A percentile compares a stretch with the other conserved stretches of the same genome.
Conservation (phyloP, 495 filamentous ascomycete species). For the Trichoderma orchidacearum region DNA sequence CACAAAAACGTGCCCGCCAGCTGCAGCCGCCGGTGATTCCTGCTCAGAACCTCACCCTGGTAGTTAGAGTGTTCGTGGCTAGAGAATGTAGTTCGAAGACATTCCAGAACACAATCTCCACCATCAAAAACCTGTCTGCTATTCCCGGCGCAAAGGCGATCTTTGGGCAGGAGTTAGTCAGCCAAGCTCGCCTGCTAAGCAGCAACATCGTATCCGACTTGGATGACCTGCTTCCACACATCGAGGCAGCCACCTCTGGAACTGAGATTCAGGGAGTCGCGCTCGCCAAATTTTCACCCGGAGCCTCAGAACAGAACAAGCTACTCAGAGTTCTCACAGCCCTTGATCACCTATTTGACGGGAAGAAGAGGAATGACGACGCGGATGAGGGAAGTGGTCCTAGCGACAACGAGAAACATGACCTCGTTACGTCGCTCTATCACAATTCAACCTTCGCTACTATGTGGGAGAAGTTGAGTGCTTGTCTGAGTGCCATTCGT, state of each 20-base stretch:
- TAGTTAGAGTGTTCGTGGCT: constrained; percentile 90
- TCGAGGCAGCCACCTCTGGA: constrained; percentile 71
- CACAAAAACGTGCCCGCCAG: constrained; percentile 54
- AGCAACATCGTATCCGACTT: constrained; percentile 74
- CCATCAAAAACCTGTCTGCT: constrained; percentile 92
- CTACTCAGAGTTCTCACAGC: constrained; percentile 86
- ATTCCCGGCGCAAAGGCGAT: constrained; percentile 82
- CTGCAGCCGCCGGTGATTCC: constrained; percentile 79
- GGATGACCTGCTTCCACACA: constrained; percentile 74
- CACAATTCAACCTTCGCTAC: constrained; percentile 79
- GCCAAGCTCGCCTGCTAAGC: constrained; percentile 71
- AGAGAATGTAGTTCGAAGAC: constrained; percentile 94
- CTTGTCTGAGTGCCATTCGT: constrained; percentile 76
- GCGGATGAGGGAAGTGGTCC: constrained; percentile 41
- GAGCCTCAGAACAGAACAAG: constrained; percentile 91
- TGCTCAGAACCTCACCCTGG: constrained; percentile 75
- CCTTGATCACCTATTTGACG: constrained; percentile 88
- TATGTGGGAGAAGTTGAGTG: constrained; percentile 89
- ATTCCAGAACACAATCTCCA: constrained; percentile 89
- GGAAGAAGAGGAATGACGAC: constrained; percentile 44
- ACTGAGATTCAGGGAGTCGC: constrained; percentile 93
- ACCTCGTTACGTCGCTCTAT: constrained; percentile 76
- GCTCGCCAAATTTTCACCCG: constrained; percentile 87
- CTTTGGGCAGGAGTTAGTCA: constrained; percentile 81
- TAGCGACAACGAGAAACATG: constrained; percentile 47